Evolutionary conservation across 73 alveolate species (phyloP).

Genomic region (Tetrahymena malaccensis): DNA sequence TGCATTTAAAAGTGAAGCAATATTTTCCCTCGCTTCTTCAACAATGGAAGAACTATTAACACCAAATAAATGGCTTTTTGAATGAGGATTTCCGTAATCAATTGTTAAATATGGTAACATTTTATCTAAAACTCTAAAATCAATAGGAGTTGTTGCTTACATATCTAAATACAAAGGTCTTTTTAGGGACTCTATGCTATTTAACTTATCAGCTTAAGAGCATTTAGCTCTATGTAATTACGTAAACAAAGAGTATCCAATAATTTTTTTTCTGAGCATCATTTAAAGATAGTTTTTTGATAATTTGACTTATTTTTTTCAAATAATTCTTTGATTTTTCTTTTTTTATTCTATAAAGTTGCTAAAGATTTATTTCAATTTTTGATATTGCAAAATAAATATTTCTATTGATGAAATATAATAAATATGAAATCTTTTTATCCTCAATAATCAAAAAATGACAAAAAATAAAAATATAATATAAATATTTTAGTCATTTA

Average conservation of each 20-base stretch:
- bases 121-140: conserved; percentile 62
- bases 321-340: background rate
- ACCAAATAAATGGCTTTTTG: conserved; percentile 67
- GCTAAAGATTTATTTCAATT: too few species aligned
- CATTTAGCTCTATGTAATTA: background rate
- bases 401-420: too few species aligned
- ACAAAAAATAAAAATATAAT: too few species aligned
- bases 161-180: conserved; percentile 61
- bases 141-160: conserved; percentile 70
- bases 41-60: conserved; percentile 54
- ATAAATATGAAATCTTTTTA: too few species aligned
- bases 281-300: too few species aligned
- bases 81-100: conserved; percentile 70
- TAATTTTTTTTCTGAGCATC: background rate
- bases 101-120: conserved; percentile 64
- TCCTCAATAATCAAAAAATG: too few species aligned
- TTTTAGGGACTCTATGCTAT: background rate
- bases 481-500: too few species aligned
- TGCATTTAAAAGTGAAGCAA: conserved; percentile 70
- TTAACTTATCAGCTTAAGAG: background rate
- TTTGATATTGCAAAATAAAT: too few species aligned
- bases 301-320: background rate
- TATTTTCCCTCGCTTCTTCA: conserved; percentile 63
- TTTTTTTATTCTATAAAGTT: background rate
- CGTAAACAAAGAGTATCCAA: background rate